A percentile compares a stretch with the other conserved stretches of the same genome.
Conservation (phyloP, 2,329 filamentous ascomycete species). For the Cladophialophora immunda region DNA sequence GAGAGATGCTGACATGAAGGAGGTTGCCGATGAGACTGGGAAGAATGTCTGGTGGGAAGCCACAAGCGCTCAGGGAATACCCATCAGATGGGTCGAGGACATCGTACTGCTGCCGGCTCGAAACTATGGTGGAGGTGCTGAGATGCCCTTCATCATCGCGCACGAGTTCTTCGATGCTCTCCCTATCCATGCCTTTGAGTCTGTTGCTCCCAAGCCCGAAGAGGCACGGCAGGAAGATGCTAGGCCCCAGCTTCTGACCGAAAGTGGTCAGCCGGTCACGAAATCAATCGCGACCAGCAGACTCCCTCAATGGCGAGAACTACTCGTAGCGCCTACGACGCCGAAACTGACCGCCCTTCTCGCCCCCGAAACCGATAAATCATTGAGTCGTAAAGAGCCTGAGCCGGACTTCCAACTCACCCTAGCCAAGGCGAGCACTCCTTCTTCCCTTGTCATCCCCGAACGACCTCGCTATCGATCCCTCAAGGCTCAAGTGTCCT, state of each 20-base stretch:
- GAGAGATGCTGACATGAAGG: constrained; percentile 72
- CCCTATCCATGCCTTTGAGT: constrained; percentile 94
- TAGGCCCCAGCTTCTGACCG: constrained; percentile 54
- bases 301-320: constrained; percentile 78
- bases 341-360: constrained; percentile 64
- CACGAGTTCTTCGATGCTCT: constrained; percentile 99
- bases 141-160: constrained; percentile 90
- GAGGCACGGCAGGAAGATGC: constrained; percentile 49
- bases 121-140: constrained; percentile 64
- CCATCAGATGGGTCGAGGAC: constrained; percentile 81
- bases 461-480: constrained; percentile 79
- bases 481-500: constrained; percentile 71
- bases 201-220: constrained; percentile 63
- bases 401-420: constrained; percentile 88
- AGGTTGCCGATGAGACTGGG: constrained; percentile 49
- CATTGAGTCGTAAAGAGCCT: constrained; percentile 52
- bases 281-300: constrained; percentile 50
- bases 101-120: constrained; percentile 80
- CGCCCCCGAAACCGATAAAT: constrained; percentile 44
- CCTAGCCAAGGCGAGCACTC: constrained; percentile 76
- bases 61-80: constrained; percentile 75
- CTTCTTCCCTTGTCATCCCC: constrained; percentile 85
- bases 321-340: constrained; percentile 76
- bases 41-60: constrained; percentile 71
- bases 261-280: constrained; percentile 54